These are phyloP conservation scores for Sphaerobolus stellatus DNA, from an alignment of 1,284 basidiomycete species.

Conservation along the genomic window DNA sequence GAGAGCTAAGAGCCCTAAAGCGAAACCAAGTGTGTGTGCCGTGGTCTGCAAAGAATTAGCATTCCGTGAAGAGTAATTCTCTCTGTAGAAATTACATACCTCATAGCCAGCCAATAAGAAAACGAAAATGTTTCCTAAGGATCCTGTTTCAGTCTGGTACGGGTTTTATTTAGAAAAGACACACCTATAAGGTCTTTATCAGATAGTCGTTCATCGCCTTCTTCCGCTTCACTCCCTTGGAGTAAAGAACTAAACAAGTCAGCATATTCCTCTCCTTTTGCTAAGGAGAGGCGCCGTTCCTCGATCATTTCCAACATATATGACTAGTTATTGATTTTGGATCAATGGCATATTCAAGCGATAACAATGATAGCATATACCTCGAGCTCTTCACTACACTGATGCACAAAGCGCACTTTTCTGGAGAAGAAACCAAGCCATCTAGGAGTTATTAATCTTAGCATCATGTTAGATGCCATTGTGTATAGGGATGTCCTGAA, in stretches of 20 bases:
- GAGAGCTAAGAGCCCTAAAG: slow-evolving; percentile 51
- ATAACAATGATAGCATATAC: slow-evolving; percentile 38
- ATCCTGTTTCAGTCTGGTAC: not conserved
- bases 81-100: slow-evolving; percentile 29
- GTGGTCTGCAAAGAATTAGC: slow-evolving; percentile 37
- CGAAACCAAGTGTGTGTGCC: slow-evolving; percentile 55
- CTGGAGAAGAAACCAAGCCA: slow-evolving; percentile 45
- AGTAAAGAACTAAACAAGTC: slow-evolving; percentile 59
- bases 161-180: slow-evolving; percentile 6
- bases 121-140: slow-evolving; percentile 56
- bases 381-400: slow-evolving; percentile 51
- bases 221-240: slow-evolving; percentile 26
- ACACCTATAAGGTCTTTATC: slow-evolving; percentile 53
- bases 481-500: slow-evolving; percentile 56
- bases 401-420: slow-evolving; percentile 33
- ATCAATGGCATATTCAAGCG: not conserved
- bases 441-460: slow-evolving; percentile 45
- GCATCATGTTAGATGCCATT: slow-evolving; percentile 43
- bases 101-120: slow-evolving; percentile 63
- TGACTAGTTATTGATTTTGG: slow-evolving; percentile 20
- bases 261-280: slow-evolving; percentile 38
- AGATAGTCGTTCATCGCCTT: slow-evolving; percentile 35
- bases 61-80: not conserved
- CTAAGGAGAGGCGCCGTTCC: slow-evolving; percentile 40
- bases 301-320: slow-evolving; percentile 60